Conservation (phyloP, 345 rosid genomes). For the Nasturtium officinale region DNA sequence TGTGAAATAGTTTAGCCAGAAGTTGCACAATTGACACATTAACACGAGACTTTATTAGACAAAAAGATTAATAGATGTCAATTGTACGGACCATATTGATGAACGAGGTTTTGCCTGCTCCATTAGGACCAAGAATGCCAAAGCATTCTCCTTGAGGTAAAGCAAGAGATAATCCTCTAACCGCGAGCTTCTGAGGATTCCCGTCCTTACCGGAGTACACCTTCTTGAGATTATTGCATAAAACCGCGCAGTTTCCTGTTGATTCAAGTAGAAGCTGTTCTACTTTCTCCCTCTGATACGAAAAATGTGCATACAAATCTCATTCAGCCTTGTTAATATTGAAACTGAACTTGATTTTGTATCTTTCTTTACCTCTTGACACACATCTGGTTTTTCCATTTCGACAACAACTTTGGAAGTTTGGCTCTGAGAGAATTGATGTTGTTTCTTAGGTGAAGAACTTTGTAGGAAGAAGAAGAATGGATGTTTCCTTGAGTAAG, state of each 20-base stretch:
- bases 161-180: constrained; percentile 89
- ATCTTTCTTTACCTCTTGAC: constrained; percentile 67
- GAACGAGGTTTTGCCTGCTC: constrained; percentile 96
- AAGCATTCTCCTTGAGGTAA: constrained; percentile 89
- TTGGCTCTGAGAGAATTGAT: constrained; percentile 47
- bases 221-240: constrained; percentile 75
- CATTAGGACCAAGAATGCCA: constrained; percentile 98
- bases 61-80: neutral
- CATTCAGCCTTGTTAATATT: constrained; percentile 5
- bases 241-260: constrained; percentile 51
- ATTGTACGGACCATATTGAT: constrained; percentile 71
- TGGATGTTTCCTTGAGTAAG: constrained; percentile 64
- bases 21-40: neutral
- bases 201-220: constrained; percentile 83
- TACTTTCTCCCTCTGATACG: constrained; percentile 78
- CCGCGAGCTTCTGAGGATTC: constrained; percentile 85
- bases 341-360: neutral
- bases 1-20: too few species aligned
- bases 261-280: constrained; percentile 69
- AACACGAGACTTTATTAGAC: neutral
- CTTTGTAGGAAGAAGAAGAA: constrained; percentile 55
- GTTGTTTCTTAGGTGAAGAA: constrained; percentile 46
- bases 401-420: constrained; percentile 70
- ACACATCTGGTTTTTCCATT: constrained; percentile 84
- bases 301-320: neutral